Percentiles rank a stretch among this genome's conserved stretches.
These are phyloP conservation scores for Eucalyptus sp. DNA, from an alignment of 345 rosid species.

Conservation along the genomic window DNA sequence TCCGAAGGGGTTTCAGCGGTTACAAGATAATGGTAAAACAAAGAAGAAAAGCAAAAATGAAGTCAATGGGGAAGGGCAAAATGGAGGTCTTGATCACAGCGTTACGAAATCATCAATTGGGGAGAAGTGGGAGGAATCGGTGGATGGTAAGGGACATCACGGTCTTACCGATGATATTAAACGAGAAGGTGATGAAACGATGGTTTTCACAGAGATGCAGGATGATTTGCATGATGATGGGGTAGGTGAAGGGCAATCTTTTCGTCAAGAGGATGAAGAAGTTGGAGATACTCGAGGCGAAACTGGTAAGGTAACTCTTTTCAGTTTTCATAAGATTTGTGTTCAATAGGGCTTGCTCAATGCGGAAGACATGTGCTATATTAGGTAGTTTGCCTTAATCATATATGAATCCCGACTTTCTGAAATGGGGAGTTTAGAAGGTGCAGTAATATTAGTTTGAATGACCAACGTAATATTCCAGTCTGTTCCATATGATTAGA, in stretches of 20 bases:
- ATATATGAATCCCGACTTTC: background rate
- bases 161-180: background rate
- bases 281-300: background rate
- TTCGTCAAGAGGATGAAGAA: background rate
- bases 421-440: background rate
- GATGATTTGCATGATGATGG: background rate
- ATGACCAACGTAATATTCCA: background rate
- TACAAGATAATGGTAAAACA: background rate
- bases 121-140: background rate
- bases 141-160: background rate
- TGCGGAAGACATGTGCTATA: background rate
- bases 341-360: background rate
- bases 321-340: background rate
- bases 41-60: background rate
- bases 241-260: background rate
- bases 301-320: slow-evolving; percentile 22
- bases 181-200: background rate
- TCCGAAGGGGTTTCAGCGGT: slow-evolving; percentile 41
- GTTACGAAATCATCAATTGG: background rate
- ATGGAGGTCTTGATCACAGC: background rate
- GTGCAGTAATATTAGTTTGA: background rate
- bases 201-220: background rate
- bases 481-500: background rate
- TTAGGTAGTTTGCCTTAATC: background rate
- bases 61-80: background rate